Conservation (phyloP, 345 rosid genomes). For the Ceriops tagal region DNA sequence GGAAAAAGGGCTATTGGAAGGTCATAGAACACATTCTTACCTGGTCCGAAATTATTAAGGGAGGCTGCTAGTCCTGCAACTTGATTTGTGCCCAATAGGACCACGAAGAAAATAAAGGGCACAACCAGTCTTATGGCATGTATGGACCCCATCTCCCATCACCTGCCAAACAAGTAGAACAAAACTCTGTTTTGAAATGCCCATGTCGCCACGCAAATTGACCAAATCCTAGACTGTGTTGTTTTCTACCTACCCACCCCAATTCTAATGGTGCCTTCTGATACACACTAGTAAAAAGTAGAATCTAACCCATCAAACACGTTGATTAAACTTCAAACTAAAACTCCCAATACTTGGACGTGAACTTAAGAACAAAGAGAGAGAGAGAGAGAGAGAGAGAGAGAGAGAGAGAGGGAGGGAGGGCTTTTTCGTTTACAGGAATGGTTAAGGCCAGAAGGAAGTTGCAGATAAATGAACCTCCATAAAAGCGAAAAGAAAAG, state of each 20-base stretch:
- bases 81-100: conserved; percentile 18
- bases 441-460: background rate
- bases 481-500: background rate
- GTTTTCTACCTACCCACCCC: background rate
- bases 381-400: background rate
- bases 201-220: conserved; percentile 2
- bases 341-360: background rate
- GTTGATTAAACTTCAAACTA: background rate
- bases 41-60: conserved; percentile 12
- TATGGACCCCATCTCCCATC: conserved; percentile 25
- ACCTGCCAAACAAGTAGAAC: conserved; percentile 24
- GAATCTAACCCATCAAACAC: conserved; percentile 20
- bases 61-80: conserved; percentile 13
- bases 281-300: background rate
- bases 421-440: background rate
- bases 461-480: background rate
- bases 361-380: too few species aligned
- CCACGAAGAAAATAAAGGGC: conserved; percentile 16
- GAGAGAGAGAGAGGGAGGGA: background rate
- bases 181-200: background rate
- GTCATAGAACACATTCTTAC: conserved; percentile 19
- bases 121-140: conserved; percentile 8
- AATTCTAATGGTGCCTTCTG: conserved; percentile 1
- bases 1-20: background rate
- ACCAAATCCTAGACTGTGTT: conserved; percentile 13